Evolutionary conservation across 768 basidiomycete species (phyloP), one percentile per base, ranked within the genome.

Genomic region (Agrocybe chaxingu): DNA sequence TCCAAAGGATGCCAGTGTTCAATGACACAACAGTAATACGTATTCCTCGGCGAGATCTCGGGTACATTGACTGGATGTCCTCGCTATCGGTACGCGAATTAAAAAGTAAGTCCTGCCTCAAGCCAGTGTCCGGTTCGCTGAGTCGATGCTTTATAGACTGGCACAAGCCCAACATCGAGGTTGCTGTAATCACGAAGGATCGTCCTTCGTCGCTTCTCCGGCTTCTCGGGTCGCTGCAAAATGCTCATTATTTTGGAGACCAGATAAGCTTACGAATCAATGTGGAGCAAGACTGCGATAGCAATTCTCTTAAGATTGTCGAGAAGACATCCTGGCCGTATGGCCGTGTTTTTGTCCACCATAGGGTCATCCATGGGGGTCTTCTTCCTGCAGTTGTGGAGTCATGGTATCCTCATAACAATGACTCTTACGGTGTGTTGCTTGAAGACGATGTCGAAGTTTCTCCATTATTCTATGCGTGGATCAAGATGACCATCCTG

Each of bases 371-470:
- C n/a, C 84, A 84, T 50, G 91, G 83, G 2, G 92, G 91, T 3
- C 73, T 94, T 13, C 78, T 94, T 47, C 77, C 88, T 2, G 88
- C 92, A 5, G 82, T 95, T 10, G 86, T 92, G 10, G 92, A 93
- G 66, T 89, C 89, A 4, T 95, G 92, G 91, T 94, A 90, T 61
- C 92, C 92, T 4, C 67, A 71, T 19, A 75, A 77, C 30, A 77
- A 90, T 52, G 70, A 93, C 57, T 79, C 82, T 1, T 92, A 92
- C 62, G 91, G 87, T 6, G 62, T 94, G 13, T 68, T 94, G 13
- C 76, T 94, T 16, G 92, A 93, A 65, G 92, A 94, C 59, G 92
- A 95, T 61, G 75, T 92, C 8, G 92, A 95, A 62, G 66, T 93
- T 7, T 92, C 89, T 7, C 87, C 90, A 0, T 62, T 92, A 24